Conservation (phyloP, 164 flowering plant species). For the Stephania cephalantha region DNA sequence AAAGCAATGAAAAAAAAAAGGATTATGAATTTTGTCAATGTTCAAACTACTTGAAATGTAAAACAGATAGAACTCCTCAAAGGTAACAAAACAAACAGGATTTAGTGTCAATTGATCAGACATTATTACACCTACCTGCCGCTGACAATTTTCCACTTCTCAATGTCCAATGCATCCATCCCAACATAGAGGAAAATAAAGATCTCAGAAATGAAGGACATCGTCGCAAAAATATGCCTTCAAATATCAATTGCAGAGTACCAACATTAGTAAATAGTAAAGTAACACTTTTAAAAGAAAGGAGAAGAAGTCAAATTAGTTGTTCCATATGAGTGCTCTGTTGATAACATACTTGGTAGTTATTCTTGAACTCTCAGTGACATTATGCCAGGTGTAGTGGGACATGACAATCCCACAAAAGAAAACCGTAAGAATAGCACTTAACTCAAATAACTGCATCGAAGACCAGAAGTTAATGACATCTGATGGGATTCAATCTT, state of each 20-base stretch:
- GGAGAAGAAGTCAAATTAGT: not conserved
- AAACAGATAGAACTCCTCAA: not conserved
- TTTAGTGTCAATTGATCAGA: not conserved
- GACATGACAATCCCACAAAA: slow-evolving; percentile 63
- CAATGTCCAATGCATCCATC: slow-evolving; percentile 92
- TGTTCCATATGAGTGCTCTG: not conserved
- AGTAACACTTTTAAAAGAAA: not conserved
- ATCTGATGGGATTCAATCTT: slow-evolving; percentile 2
- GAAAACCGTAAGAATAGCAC: slow-evolving; percentile 50
- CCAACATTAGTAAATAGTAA: slow-evolving; percentile 2
- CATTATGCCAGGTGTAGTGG: slow-evolving; percentile 59
- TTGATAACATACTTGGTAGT: slow-evolving; percentile 33
- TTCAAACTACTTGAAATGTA: not conserved
- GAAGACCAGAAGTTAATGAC: slow-evolving; percentile 16
- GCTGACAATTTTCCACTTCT: slow-evolving; percentile 50
- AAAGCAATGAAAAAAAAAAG: not conserved
- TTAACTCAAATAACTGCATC: slow-evolving; percentile 66
- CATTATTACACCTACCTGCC: slow-evolving; percentile 8
- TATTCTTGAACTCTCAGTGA: slow-evolving; percentile 45
- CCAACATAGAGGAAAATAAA: slow-evolving; percentile 87
- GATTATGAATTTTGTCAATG: not conserved
- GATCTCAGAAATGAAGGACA: slow-evolving; percentile 76
- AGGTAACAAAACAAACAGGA: not conserved
- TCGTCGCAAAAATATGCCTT: slow-evolving; percentile 88
- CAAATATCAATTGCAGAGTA: not conserved